Evolutionary conservation across 106 monocot species (phyloP).

Genomic region (Phalaenopsis equestris): DNA sequence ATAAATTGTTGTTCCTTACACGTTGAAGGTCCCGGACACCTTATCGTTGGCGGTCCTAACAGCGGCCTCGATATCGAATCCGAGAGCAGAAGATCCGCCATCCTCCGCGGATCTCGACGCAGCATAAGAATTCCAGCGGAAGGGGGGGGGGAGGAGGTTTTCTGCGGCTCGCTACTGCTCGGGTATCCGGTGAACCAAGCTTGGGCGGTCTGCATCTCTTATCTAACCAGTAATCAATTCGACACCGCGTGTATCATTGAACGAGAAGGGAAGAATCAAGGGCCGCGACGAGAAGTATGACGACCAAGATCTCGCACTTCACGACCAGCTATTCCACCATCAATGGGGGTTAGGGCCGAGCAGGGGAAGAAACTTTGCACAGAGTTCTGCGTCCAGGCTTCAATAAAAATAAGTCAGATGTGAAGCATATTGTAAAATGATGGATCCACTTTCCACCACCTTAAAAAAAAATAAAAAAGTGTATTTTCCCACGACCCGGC

Average conservation of each 20-base stretch:
- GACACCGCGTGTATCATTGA: background rate
- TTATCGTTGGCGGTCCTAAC: slow-evolving; percentile 64
- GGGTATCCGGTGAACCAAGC: slow-evolving; percentile 61
- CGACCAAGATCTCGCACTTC: background rate
- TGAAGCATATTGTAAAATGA: too few species aligned
- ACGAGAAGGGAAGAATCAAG: background rate
- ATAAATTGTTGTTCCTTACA: slow-evolving; percentile 27
- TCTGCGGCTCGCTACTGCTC: slow-evolving; percentile 11
- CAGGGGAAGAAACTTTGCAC: too few species aligned
- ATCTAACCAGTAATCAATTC: background rate
- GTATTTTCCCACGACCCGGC: too few species aligned
- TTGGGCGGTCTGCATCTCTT: slow-evolving; percentile 46
- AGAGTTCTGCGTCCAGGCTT: too few species aligned
- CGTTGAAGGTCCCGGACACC: slow-evolving; percentile 51
- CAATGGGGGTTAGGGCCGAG: too few species aligned
- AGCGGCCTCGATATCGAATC: slow-evolving; percentile 65
- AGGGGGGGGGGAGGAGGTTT: slow-evolving; percentile 35
- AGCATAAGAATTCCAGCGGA: slow-evolving; percentile 78
- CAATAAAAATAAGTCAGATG: too few species aligned
- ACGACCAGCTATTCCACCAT: background rate
- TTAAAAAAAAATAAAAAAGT: too few species aligned
- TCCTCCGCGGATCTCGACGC: slow-evolving; percentile 39
- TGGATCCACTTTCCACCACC: too few species aligned
- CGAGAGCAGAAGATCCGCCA: slow-evolving; percentile 19
- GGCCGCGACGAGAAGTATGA: background rate